Evolutionary conservation across 148 eudicot species (phyloP).

Genomic region (Persicaria maculosa): DNA sequence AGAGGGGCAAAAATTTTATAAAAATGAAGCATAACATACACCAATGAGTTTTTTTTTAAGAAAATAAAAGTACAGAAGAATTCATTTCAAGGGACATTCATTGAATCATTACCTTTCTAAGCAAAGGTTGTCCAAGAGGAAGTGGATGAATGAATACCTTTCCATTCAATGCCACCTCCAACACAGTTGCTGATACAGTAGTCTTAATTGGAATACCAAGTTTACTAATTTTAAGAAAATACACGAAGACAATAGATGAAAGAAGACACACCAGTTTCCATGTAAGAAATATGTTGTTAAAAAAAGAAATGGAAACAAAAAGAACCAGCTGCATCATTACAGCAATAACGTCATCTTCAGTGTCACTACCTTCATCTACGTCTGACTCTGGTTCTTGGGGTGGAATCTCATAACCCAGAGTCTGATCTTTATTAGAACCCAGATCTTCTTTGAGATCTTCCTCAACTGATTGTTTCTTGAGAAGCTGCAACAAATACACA

Average conservation of each 20-base stretch:
- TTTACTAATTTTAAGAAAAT: slow-evolving; percentile 37
- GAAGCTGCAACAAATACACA: background rate
- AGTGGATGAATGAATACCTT: slow-evolving; percentile 53
- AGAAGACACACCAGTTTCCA: too few relatives aligned
- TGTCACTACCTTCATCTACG: slow-evolving; percentile 27
- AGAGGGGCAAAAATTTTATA: slow-evolving; percentile 6
- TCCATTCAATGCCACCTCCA: slow-evolving; percentile 95
- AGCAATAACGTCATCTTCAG: slow-evolving; percentile 56
- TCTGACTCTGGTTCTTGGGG: slow-evolving; percentile 16
- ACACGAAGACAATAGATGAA: too few relatives aligned
- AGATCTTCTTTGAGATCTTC: background rate
- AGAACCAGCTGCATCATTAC: slow-evolving; percentile 23
- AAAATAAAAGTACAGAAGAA: background rate
- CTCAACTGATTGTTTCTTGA: slow-evolving; percentile 2
- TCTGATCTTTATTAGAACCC: slow-evolving; percentile 12
- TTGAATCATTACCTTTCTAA: slow-evolving; percentile 50
- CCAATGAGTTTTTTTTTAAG: background rate
- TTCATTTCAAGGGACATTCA: slow-evolving; percentile 1
- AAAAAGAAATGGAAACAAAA: too few relatives aligned
- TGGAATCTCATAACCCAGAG: slow-evolving; percentile 11
- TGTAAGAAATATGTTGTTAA: too few relatives aligned
- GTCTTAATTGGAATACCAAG: slow-evolving; percentile 98
- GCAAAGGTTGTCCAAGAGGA: slow-evolving; percentile 59
- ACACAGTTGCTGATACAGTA: slow-evolving; percentile 78
- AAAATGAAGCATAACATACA: slow-evolving; percentile 9